Conservation (phyloP, 2,329 filamentous ascomycete species). For the Cercospora sp. region DNA sequence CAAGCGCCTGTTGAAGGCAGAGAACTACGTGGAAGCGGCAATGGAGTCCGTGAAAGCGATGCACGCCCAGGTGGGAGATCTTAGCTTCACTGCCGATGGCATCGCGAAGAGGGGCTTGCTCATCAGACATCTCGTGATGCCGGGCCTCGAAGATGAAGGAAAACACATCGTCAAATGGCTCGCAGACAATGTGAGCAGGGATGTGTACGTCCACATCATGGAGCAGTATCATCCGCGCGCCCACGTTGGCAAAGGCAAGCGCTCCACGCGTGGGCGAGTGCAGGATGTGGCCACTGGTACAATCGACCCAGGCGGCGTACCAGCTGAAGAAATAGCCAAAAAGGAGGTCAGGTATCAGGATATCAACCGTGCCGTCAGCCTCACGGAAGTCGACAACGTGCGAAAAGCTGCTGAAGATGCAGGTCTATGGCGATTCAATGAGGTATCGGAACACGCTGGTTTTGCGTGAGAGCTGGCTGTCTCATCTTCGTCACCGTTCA, state of each 20-base stretch:
- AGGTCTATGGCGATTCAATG: conserved; percentile 77
- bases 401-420: conserved; percentile 66
- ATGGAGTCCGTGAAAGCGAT: conserved; percentile 77
- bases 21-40: conserved; percentile 71
- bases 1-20: conserved; percentile 72
- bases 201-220: conserved; percentile 84
- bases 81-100: conserved; percentile 78
- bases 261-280: conserved; percentile 32
- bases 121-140: conserved; percentile 82
- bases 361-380: conserved; percentile 70
- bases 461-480: conserved; percentile 48
- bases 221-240: conserved; percentile 82
- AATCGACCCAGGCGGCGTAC: conserved; percentile 35
- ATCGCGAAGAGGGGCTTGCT: conserved; percentile 76
- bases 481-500: conserved; percentile 2
- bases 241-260: conserved; percentile 71
- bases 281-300: conserved; percentile 33
- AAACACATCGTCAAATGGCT: conserved; percentile 74
- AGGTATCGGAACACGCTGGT: conserved; percentile 58
- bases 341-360: conserved; percentile 67
- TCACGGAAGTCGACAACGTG: conserved; percentile 66
- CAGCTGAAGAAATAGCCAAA: conserved; percentile 32
- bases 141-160: conserved; percentile 72
- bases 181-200: conserved; percentile 68
- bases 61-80: conserved; percentile 77